Evolutionary conservation across 345 rosid genomes (phyloP).

Genomic region (Pistacia integerrima): DNA sequence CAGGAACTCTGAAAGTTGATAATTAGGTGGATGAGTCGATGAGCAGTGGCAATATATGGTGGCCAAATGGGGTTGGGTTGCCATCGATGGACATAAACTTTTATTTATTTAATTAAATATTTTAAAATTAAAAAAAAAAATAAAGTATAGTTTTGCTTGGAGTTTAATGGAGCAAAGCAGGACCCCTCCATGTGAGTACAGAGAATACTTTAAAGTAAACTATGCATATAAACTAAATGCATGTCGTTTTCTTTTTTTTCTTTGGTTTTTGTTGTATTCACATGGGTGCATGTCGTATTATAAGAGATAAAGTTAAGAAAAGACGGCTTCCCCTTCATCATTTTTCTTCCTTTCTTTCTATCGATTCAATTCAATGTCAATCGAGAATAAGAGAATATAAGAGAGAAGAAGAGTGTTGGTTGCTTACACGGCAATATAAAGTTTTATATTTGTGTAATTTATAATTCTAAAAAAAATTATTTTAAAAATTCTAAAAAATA

Average conservation of each 20-base stretch:
- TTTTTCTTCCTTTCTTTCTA: too few species aligned
- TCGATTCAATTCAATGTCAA: neutral
- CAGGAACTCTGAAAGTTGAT: too few species aligned
- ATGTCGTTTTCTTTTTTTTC: constrained; percentile 20
- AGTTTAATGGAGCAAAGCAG: constrained; percentile 18
- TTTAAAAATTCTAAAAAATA: too few species aligned
- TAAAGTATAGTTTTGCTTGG: neutral
- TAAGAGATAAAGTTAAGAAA: neutral
- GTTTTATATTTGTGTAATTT: neutral
- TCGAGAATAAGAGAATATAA: neutral
- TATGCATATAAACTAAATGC: constrained; percentile 3
- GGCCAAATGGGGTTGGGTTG: too few species aligned
- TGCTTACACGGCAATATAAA: constrained; percentile 1
- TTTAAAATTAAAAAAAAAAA: too few species aligned
- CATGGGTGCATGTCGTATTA: constrained; percentile 9
- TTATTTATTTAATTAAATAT: too few species aligned
- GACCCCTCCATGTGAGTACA: constrained; percentile 29
- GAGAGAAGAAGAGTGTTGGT: neutral
- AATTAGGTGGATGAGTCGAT: too few species aligned
- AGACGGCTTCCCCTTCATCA: neutral
- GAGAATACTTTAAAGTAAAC: constrained; percentile 16
- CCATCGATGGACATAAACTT: too few species aligned
- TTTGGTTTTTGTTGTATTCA: constrained; percentile 13
- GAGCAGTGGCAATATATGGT: too few species aligned
- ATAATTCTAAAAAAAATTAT: too few species aligned